These are phyloP conservation scores for Arctium lappa DNA, from an alignment of 129 eudicot species.

Conservation along the genomic window DNA sequence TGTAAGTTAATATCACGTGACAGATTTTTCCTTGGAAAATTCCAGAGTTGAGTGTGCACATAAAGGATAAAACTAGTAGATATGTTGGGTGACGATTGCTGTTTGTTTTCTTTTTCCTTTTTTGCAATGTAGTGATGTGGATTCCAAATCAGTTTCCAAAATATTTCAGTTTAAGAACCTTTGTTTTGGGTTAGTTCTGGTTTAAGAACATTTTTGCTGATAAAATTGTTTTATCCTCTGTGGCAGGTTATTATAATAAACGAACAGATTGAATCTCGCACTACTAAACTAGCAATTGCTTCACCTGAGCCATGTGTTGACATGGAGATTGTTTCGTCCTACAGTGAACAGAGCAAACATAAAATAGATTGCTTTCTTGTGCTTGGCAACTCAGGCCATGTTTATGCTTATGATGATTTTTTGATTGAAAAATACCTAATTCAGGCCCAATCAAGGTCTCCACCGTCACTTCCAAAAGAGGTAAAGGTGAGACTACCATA, in stretches of 20 bases:
- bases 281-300: slow-evolving; percentile 69
- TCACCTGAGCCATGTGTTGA: slow-evolving; percentile 67
- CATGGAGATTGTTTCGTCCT: slow-evolving; percentile 60
- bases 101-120: not conserved
- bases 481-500: slow-evolving; percentile 63
- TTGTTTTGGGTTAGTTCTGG: slow-evolving; percentile 4
- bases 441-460: slow-evolving; percentile 64
- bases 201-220: not conserved
- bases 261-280: slow-evolving; percentile 82
- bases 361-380: slow-evolving; percentile 57
- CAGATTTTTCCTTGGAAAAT: no score
- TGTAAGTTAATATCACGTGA: no score
- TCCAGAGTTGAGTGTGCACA: not conserved
- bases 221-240: slow-evolving; percentile 1
- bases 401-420: slow-evolving; percentile 66
- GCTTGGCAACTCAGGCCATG: slow-evolving; percentile 71
- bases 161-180: not conserved
- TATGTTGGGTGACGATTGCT: not conserved
- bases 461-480: slow-evolving; percentile 90
- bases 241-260: slow-evolving; percentile 75
- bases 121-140: not conserved
- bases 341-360: slow-evolving; percentile 57
- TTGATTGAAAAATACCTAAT: slow-evolving; percentile 69
- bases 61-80: not conserved
- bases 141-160: not conserved